Evolutionary conservation across 768 basidiomycete genomes (phyloP).

Genomic region (Pholiota microspora): DNA sequence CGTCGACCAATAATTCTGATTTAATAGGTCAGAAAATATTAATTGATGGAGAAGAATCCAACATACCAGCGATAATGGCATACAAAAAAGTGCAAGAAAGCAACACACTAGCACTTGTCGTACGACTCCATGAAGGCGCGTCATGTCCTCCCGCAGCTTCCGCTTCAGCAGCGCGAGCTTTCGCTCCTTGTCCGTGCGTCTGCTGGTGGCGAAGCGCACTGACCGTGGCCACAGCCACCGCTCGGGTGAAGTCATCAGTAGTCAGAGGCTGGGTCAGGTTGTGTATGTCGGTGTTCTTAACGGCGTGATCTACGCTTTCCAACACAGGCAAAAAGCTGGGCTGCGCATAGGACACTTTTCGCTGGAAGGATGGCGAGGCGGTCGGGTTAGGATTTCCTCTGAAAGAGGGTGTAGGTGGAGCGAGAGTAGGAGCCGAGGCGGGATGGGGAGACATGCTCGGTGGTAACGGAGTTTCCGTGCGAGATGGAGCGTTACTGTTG

Average conservation of each 20-base stretch:
- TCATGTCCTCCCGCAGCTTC: slow-evolving; percentile 78
- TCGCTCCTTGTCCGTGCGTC: slow-evolving; percentile 41
- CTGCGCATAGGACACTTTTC: slow-evolving; percentile 59
- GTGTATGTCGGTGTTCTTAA: slow-evolving; percentile 56
- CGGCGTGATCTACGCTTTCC: slow-evolving; percentile 76
- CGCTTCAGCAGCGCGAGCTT: slow-evolving; percentile 39
- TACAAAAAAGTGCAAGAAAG: slow-evolving; percentile 89
- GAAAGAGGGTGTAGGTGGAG: slow-evolving; percentile 3
- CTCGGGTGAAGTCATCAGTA: slow-evolving; percentile 88
- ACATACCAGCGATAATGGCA: slow-evolving; percentile 91
- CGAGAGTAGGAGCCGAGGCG: neutral
- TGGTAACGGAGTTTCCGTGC: slow-evolving; percentile 36
- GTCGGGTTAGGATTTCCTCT: slow-evolving; percentile 17
- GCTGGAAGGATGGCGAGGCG: slow-evolving; percentile 41
- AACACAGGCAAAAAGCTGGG: slow-evolving; percentile 58
- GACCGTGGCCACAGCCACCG: slow-evolving; percentile 92
- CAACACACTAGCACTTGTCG: slow-evolving; percentile 85
- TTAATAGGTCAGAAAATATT: neutral
- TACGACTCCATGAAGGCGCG: slow-evolving; percentile 93
- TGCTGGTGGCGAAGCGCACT: slow-evolving; percentile 85
- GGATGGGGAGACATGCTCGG: slow-evolving; percentile 19
- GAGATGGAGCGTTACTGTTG: slow-evolving; percentile 32
- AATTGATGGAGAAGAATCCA: neutral
- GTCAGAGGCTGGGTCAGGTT: slow-evolving; percentile 66
- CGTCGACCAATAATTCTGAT: slow-evolving; percentile 86